These are phyloP conservation scores for Cutaneotrichosporon curvatum DNA, from an alignment of 1,284 basidiomycete genomes.

Conservation along the genomic window DNA sequence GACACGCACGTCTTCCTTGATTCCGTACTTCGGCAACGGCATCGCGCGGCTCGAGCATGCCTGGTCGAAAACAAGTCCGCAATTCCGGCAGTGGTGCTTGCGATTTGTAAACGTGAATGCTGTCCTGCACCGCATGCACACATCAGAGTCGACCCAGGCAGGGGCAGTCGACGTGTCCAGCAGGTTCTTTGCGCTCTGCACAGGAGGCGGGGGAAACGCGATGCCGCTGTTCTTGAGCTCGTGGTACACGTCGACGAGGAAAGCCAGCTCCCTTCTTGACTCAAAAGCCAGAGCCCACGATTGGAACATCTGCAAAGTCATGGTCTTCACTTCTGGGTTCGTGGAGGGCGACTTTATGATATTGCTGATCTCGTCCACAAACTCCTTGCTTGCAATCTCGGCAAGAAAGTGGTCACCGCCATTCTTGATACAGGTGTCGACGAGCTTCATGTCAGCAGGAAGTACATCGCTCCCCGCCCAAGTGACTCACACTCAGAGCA, in stretches of 20 bases:
- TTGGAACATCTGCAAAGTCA: conserved; percentile 73
- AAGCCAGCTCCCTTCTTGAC: conserved; percentile 65
- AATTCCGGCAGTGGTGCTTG: conserved; percentile 98
- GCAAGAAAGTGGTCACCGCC: conserved; percentile 85
- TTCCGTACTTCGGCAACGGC: conserved; percentile 87
- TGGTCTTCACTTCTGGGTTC: conserved; percentile 76
- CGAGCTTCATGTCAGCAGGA: conserved; percentile 53
- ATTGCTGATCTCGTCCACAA: conserved; percentile 66
- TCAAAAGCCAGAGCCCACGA: conserved; percentile 90
- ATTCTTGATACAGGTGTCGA: conserved; percentile 95
- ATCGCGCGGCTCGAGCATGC: conserved; percentile 80
- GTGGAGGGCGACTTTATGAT: conserved; percentile 45
- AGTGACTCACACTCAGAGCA: conserved; percentile 63
- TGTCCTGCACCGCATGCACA: conserved; percentile 87
- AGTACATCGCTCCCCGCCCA: background rate
- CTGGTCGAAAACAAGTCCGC: conserved; percentile 94
- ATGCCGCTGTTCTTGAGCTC: conserved; percentile 66
- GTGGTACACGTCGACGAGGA: conserved; percentile 72
- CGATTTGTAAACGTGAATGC: conserved; percentile 92
- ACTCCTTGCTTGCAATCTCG: conserved; percentile 79
- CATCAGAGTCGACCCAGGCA: conserved; percentile 92
- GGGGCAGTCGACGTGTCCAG: conserved; percentile 54
- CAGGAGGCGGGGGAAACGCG: conserved; percentile 43
- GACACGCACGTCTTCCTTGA: conserved; percentile 85
- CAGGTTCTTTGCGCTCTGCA: conserved; percentile 30